These are phyloP conservation scores for Schizonepeta tenuifolia DNA, from an alignment of 257 asterid species.

Conservation along the genomic window DNA sequence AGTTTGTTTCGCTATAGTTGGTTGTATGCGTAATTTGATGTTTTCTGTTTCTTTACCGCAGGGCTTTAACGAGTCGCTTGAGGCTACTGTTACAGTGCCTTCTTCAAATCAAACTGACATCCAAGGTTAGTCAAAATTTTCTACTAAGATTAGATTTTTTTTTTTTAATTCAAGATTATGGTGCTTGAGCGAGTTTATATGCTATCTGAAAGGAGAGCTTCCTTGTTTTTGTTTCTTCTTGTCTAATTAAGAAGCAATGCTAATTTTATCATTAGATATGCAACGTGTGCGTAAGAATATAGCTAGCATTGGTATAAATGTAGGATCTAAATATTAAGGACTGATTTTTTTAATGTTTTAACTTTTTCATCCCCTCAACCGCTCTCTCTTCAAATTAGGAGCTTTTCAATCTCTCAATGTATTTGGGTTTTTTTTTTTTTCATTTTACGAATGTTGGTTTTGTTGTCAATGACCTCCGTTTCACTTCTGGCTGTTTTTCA, in stretches of 20 bases:
- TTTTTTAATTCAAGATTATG: not conserved
- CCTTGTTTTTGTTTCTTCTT: not conserved
- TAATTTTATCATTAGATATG: too few relatives aligned
- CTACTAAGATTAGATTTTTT: constrained; percentile 4
- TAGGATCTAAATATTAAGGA: not conserved
- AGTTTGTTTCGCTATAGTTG: not conserved
- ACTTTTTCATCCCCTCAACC: not conserved
- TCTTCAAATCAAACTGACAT: constrained; percentile 41
- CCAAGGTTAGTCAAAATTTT: constrained; percentile 41
- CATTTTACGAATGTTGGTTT: constrained; percentile 4
- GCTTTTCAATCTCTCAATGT: constrained; percentile 8
- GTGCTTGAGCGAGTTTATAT: not conserved
- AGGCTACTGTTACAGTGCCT: constrained; percentile 33
- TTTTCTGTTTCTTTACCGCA: not conserved
- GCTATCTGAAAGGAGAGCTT: not conserved
- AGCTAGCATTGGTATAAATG: not conserved
- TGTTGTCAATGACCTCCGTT: not conserved
- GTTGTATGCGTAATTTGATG: constrained; percentile 12
- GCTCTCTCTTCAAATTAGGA: not conserved
- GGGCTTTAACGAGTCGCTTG: constrained; percentile 45
- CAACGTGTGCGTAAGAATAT: not conserved
- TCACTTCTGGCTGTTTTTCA: constrained; percentile 34
- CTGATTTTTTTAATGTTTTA: too few relatives aligned
- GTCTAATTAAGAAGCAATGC: constrained; percentile 20
- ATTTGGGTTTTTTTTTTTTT: not conserved